These are phyloP conservation scores for Tardiomyces blankii DNA, from an alignment of 1,139 yeast genomes.

Conservation along the genomic window DNA sequence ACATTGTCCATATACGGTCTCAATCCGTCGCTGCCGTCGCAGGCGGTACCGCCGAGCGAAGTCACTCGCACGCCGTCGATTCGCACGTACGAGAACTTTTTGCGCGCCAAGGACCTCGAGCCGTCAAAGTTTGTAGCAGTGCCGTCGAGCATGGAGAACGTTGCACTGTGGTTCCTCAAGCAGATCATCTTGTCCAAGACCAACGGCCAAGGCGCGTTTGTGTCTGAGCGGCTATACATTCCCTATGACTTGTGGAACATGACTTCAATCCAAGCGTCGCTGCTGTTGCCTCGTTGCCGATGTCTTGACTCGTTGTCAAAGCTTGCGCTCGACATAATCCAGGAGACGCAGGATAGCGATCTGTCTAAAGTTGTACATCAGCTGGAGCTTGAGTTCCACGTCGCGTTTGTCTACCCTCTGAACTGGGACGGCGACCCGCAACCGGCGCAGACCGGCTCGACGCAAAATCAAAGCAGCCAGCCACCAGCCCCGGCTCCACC, in stretches of 20 bases:
- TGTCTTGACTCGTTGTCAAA: slow-evolving; percentile 12
- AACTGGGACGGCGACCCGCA: slow-evolving; percentile 1
- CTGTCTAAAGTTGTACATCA: slow-evolving; percentile 3
- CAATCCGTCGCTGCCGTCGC: slow-evolving; percentile 4
- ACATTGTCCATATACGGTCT: slow-evolving; percentile 4
- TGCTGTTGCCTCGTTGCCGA: slow-evolving; percentile 3
- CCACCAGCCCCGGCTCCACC: too few relatives aligned
- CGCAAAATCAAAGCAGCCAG: neutral
- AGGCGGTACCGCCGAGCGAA: slow-evolving; percentile 4
- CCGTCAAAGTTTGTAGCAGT: too few relatives aligned
- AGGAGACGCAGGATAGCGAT: slow-evolving; percentile 2
- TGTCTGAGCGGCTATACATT: slow-evolving; percentile 12
- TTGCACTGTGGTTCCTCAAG: slow-evolving; percentile 15
- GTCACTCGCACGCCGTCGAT: slow-evolving; percentile 1
- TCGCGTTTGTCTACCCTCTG: slow-evolving; percentile 10
- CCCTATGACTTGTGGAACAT: slow-evolving; percentile 14
- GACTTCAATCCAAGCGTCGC: slow-evolving; percentile 8
- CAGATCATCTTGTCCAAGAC: slow-evolving; percentile 13
- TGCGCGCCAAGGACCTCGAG: too few relatives aligned
- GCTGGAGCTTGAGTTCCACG: slow-evolving; percentile 12
- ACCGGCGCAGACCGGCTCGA: neutral
- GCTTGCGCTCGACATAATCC: slow-evolving; percentile 10
- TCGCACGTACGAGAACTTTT: neutral
- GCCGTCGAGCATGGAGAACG: slow-evolving; percentile 2
- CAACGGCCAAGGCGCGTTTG: slow-evolving; percentile 13